Conservation (phyloP, 352 stramenopile genomes). For the Phytophthora podocarpi region DNA sequence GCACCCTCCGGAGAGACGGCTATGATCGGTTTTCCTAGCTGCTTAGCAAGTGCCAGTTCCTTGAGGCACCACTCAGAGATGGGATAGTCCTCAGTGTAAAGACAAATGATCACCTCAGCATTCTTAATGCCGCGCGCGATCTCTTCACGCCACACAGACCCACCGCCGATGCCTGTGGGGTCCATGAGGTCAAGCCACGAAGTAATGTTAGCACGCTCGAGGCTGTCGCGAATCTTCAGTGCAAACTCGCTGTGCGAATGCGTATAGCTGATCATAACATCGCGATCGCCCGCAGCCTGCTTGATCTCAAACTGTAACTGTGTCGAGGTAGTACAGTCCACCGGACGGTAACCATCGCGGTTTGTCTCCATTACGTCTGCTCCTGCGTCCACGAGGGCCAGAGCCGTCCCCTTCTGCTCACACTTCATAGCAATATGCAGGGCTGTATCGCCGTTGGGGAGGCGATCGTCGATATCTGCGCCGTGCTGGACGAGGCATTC, state of each 20-base stretch:
- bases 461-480: conserved; percentile 67
- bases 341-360: conserved; percentile 63
- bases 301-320: conserved; percentile 87
- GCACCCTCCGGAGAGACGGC: conserved; percentile 67
- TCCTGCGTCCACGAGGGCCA: conserved; percentile 62
- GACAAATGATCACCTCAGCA: conserved; percentile 68
- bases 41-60: conserved; percentile 77
- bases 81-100: conserved; percentile 79
- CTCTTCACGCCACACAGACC: conserved; percentile 82
- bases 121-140: conserved; percentile 83
- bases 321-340: conserved; percentile 85
- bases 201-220: conserved; percentile 78
- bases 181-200: conserved; percentile 86
- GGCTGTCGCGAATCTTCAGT: conserved; percentile 63
- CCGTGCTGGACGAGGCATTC: conserved; percentile 53
- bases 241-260: conserved; percentile 82
- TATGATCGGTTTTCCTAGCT: conserved; percentile 68
- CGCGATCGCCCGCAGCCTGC: conserved; percentile 69
- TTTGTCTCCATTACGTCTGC: conserved; percentile 72
- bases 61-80: conserved; percentile 82
- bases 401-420: conserved; percentile 62
- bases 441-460: conserved; percentile 73
- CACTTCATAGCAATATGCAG: conserved; percentile 80
- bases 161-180: conserved; percentile 77
- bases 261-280: conserved; percentile 91